Base-by-base conservation (phyloP, 2,329 filamentous ascomycete genomes). In the Anthostomella pinea region DNA sequence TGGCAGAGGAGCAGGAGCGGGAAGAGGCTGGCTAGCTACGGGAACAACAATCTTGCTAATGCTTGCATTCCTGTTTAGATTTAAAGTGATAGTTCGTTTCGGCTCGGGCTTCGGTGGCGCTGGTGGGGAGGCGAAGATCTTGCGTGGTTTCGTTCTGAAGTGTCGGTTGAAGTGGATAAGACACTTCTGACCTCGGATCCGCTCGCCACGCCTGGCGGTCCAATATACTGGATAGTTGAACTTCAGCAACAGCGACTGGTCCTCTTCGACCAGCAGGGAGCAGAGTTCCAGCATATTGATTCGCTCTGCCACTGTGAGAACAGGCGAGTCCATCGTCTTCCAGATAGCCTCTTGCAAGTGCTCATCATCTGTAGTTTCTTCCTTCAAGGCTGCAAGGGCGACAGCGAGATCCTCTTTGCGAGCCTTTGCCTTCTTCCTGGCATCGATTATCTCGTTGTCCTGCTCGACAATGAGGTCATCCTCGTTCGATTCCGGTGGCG, bases 251-350 rank as follows among this genome's bases (percentile, higher is more conserved):
- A 76, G 52, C 6, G 67, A 66, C 31, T 66, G 61, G 14, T 71
- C 66, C n/a, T 68, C 59, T 11, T 70, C 66, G 41, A 74, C 74
- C 41, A 79, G 59, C 30, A 72, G 57, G 21, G 64, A 62, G 50
- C 73, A 75, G 22, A 77, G 61, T 45, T 76, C 70, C 23, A 77
- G 53, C 8, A 78, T 48, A 46, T 72, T 70, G 18, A 64, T 58
- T 49, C 73, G 68, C 50, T 78, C 74, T 13, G 61, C 51, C 19
- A 71, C 54, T 6, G 69, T 69, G 29, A 74, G 64, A 14, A 65
- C 52, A 2, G 66, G 59, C 18, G 73, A 77, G 23, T 67, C 63
- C 5, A 75, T 54, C 10, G 73, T 71, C 27, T 62, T 62, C 73
- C 73, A 77, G 17, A 78, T 49, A 6, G 65, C 64, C 19, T 61